Evolutionary conservation across 1,139 yeast species (phyloP).

Genomic region (Protomyces gravidus): DNA sequence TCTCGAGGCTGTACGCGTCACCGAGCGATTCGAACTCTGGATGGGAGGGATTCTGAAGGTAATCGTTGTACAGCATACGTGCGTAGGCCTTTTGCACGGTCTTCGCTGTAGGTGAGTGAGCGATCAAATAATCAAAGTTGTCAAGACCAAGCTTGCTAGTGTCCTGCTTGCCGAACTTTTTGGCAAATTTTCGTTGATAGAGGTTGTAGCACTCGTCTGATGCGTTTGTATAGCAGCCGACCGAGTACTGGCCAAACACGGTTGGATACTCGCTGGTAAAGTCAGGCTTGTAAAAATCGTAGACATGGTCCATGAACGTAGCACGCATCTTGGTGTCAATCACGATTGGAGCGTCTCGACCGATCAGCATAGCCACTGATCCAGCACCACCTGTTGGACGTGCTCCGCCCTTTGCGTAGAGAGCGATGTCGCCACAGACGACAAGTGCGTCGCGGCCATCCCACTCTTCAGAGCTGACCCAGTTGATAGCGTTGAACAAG

Average conservation of each 20-base stretch:
- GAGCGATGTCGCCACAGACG: slow-evolving; percentile 96
- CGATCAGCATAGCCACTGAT: slow-evolving; percentile 87
- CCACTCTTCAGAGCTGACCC: slow-evolving; percentile 96
- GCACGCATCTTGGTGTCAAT: slow-evolving; percentile 62
- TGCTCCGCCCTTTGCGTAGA: slow-evolving; percentile 94
- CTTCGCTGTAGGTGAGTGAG: slow-evolving; percentile 99
- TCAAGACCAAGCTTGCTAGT: slow-evolving; percentile 45
- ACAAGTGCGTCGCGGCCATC: slow-evolving; percentile 98
- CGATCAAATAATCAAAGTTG: slow-evolving; percentile 87
- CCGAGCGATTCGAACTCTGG: slow-evolving; percentile 47
- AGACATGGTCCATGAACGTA: slow-evolving; percentile 48
- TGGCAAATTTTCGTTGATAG: slow-evolving; percentile 75
- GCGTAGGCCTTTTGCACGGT: slow-evolving; percentile 90
- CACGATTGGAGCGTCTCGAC: slow-evolving; percentile 96
- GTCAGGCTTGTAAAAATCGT: slow-evolving; percentile 59
- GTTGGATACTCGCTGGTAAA: slow-evolving; percentile 94
- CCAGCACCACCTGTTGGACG: slow-evolving; percentile 99
- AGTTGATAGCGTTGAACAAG: slow-evolving; percentile 84
- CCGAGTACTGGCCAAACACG: slow-evolving; percentile 95
- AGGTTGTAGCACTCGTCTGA: slow-evolving; percentile 78
- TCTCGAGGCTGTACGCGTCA: slow-evolving; percentile 47
- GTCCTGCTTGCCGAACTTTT: slow-evolving; percentile 37
- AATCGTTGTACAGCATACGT: slow-evolving; percentile 86
- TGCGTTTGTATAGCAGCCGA: slow-evolving; percentile 90
- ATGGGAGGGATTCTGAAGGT: slow-evolving; percentile 57